A percentile compares a stretch with the other conserved stretches of the same genome.
phyloP scores from a whole-genome alignment of 345 rosid genomes.

The Syzygium aromaticum region DNA sequence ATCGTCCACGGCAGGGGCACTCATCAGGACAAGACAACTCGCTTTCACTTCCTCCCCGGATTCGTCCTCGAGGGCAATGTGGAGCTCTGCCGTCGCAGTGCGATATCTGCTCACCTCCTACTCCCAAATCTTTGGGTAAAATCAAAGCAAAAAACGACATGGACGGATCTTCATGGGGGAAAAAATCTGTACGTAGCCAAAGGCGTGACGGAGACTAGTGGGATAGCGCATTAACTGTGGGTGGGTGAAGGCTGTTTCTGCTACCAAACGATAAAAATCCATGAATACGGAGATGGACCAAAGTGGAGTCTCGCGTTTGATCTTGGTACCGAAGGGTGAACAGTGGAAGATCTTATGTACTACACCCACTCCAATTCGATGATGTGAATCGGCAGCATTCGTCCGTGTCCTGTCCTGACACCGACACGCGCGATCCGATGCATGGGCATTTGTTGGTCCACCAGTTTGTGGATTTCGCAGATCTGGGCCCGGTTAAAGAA shows the following conservation, averaged over 20 bases:
- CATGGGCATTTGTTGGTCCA: neutral
- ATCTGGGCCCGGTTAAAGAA: neutral
- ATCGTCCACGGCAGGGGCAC: neutral
- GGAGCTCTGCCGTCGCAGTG: neutral
- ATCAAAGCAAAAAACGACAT: neutral
- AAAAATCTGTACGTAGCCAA: neutral
- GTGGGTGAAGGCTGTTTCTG: neutral
- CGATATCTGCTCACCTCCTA: neutral
- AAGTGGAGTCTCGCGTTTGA: neutral
- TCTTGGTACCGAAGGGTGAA: neutral
- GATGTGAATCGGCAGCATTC: neutral
- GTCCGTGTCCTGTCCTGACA: neutral
- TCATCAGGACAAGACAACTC: neutral
- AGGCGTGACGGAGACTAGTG: neutral
- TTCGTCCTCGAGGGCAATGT: neutral
- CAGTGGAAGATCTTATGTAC: neutral
- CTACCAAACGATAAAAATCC: neutral
- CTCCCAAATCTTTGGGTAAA: neutral
- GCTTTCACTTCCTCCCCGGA: neutral
- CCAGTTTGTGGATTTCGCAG: neutral
- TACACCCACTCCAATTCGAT: neutral
- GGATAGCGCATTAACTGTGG: neutral
- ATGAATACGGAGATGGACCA: neutral
- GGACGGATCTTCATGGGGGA: neutral
- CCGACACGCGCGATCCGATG: neutral